Conservation (phyloP, 2,329 filamentous ascomycete species). For the Neofusicoccum parvum region DNA sequence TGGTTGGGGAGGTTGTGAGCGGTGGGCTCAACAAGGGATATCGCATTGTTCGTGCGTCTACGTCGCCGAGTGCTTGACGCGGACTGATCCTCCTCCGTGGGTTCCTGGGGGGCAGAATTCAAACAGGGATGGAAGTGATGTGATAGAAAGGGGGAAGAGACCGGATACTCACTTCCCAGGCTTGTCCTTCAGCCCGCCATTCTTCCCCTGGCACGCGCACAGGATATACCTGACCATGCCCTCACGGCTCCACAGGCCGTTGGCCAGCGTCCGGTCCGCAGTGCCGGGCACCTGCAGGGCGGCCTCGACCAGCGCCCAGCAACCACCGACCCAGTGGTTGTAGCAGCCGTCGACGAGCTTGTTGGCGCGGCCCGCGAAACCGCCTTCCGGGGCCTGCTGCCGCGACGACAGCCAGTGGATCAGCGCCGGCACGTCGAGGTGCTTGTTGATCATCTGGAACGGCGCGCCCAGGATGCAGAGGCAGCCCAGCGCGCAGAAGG, state of each 20-base stretch:
- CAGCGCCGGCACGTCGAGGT: slow-evolving; percentile 72
- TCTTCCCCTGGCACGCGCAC: slow-evolving; percentile 77
- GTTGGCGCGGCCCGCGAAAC: slow-evolving; percentile 91
- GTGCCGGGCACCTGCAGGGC: slow-evolving; percentile 60
- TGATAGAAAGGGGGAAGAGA: not conserved
- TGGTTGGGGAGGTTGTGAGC: no score
- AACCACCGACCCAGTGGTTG: slow-evolving; percentile 95
- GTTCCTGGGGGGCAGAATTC: no score
- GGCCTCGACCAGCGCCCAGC: slow-evolving; percentile 88
- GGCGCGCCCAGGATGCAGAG: slow-evolving; percentile 84
- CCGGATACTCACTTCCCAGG: slow-evolving; percentile 72
- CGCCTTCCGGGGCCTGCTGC: slow-evolving; percentile 88
- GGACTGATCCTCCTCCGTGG: no score
- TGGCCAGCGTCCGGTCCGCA: not conserved
- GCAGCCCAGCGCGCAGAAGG: slow-evolving; percentile 90
- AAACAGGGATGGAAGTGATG: no score
- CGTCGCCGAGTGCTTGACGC: no score
- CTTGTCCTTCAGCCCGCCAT: slow-evolving; percentile 89
- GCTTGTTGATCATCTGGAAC: slow-evolving; percentile 64
- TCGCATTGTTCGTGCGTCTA: no score
- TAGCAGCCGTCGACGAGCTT: slow-evolving; percentile 98
- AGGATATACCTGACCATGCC: slow-evolving; percentile 88
- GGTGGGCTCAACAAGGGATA: no score
- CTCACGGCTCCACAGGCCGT: slow-evolving; percentile 72
- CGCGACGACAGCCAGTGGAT: slow-evolving; percentile 86